Conservation (phyloP, 257 asterid genomes). For the Penstemon eatonii region DNA sequence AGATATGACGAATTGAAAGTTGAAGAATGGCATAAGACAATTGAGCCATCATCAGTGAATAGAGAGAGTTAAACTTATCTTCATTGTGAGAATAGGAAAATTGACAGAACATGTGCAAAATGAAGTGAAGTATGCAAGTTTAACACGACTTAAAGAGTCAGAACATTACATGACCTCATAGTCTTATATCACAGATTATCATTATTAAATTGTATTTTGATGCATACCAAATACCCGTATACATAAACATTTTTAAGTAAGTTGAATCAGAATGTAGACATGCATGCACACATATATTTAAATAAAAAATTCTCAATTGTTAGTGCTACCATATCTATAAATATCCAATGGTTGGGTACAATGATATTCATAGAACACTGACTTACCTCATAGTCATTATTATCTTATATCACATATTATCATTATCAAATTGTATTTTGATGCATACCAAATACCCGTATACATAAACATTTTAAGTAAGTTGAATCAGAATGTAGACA, state of each 20-base stretch:
- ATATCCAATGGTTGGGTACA: slow-evolving; percentile 12
- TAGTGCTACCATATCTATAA: neutral
- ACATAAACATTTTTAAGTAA: neutral
- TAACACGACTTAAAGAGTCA: slow-evolving; percentile 5
- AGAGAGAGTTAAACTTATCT: slow-evolving; percentile 7
- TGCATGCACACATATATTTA: neutral
- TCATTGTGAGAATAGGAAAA: slow-evolving; percentile 11
- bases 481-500: neutral
- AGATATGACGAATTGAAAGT: slow-evolving; percentile 24
- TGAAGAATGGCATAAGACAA: slow-evolving; percentile 17
- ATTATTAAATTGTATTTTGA: neutral
- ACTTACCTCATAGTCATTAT: neutral
- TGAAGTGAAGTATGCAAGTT: neutral
- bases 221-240: neutral
- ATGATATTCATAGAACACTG: slow-evolving; percentile 35
- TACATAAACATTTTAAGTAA: neutral
- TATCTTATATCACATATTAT: neutral
- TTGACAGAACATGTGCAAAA: neutral
- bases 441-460: neutral
- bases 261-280: neutral
- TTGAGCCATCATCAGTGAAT: slow-evolving; percentile 9
- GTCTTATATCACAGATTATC: neutral
- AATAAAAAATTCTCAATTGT: neutral
- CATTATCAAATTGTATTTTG: neutral
- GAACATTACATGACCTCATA: no score